Evolutionary conservation across 306 rosid species (phyloP).

Genomic region (Rosa lucieae): DNA sequence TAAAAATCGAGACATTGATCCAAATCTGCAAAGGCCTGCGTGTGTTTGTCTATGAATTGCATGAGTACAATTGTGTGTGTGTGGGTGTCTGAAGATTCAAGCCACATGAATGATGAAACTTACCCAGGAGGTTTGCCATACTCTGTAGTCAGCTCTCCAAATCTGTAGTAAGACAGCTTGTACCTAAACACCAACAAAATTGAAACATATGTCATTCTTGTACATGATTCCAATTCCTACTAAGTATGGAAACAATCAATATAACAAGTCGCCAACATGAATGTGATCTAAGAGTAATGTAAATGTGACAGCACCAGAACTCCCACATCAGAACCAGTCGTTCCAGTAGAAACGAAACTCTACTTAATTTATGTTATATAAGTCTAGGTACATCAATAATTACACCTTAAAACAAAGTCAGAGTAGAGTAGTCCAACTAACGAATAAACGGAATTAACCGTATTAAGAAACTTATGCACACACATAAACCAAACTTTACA

Average conservation of each 20-base stretch:
- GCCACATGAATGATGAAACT: conserved; percentile 24
- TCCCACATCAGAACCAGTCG: neutral
- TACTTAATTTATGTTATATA: neutral
- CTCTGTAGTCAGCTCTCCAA: conserved; percentile 96
- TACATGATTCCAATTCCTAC: neutral
- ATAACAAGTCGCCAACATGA: neutral
- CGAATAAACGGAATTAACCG: conserved; percentile 1
- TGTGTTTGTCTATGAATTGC: neutral
- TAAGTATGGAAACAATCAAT: neutral
- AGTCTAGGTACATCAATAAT: neutral
- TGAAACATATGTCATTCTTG: neutral
- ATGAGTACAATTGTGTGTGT: neutral
- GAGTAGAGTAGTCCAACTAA: neutral
- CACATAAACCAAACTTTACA: neutral
- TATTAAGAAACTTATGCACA: neutral
- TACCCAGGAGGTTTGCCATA: conserved; percentile 99
- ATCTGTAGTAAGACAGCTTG: conserved; percentile 90
- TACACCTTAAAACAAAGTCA: neutral
- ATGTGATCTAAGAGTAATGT: neutral
- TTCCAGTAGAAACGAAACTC: neutral
- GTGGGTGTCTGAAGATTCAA: neutral
- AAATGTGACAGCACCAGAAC: neutral
- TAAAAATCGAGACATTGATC: neutral
- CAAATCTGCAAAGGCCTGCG: too few species aligned
- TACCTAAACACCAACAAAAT: conserved; percentile 58